A percentile compares a stretch with the other conserved stretches of the same genome.
phyloP scores from a whole-genome alignment of 2,329 filamentous ascomycete genomes.

The Elsinoe fawcettii region DNA sequence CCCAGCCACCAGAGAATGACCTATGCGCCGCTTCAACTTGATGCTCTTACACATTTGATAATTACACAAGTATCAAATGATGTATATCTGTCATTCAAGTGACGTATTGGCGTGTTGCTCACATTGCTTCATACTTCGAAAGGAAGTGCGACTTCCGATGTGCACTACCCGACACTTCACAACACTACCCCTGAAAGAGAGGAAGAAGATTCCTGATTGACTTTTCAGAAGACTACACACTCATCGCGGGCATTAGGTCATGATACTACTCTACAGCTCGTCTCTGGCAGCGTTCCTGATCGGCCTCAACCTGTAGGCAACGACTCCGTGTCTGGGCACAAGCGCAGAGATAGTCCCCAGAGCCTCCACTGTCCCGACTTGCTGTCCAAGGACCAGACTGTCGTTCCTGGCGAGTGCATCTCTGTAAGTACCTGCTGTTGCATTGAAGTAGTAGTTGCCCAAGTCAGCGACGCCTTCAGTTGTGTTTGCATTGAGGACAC shows the following conservation, averaged over 20 bases:
- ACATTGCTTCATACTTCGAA: too few relatives aligned
- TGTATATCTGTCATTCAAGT: too few relatives aligned
- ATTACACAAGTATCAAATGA: too few relatives aligned
- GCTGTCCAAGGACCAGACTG: slow-evolving; percentile 40
- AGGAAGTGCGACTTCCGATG: background rate
- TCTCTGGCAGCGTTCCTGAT: slow-evolving; percentile 1
- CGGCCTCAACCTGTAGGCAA: slow-evolving; percentile 19
- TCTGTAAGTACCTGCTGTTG: slow-evolving; percentile 42
- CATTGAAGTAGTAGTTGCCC: slow-evolving; percentile 39
- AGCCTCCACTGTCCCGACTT: slow-evolving; percentile 37
- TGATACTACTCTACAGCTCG: background rate
- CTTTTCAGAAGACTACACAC: background rate
- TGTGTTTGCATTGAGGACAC: slow-evolving; percentile 25
- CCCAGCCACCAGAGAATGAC: slow-evolving; percentile 1
- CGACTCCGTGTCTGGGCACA: slow-evolving; percentile 27
- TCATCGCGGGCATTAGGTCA: background rate
- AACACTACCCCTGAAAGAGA: background rate
- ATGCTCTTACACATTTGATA: too few relatives aligned
- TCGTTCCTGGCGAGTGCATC: slow-evolving; percentile 38
- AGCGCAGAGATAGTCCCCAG: slow-evolving; percentile 38
- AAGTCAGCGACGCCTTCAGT: slow-evolving; percentile 26
- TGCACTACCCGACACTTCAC: slow-evolving; percentile 2
- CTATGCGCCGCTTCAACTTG: background rate
- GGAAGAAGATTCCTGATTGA: background rate
- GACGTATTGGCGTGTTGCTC: too few relatives aligned